phyloP scores from a whole-genome alignment of 331 rosid genomes.

The Acacia pycnantha region DNA sequence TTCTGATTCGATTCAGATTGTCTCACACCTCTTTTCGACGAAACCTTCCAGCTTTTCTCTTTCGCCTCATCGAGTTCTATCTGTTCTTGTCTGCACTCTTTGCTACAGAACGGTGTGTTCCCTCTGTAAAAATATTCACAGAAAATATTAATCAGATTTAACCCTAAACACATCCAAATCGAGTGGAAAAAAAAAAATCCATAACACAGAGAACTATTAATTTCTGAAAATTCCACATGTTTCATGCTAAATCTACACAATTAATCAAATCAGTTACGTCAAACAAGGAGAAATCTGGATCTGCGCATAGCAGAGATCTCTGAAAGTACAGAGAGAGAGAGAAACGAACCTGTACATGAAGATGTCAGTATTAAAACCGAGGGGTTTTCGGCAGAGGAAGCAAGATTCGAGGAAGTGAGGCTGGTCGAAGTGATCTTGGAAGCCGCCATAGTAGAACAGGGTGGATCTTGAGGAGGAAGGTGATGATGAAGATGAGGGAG shows the following conservation, averaged over 20 bases:
- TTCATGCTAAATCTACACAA: neutral
- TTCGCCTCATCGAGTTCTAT: slow-evolving; percentile 76
- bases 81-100: slow-evolving; percentile 86
- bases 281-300: slow-evolving; percentile 1
- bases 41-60: slow-evolving; percentile 62
- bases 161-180: neutral
- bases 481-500: slow-evolving; percentile 26
- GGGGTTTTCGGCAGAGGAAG: slow-evolving; percentile 72
- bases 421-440: slow-evolving; percentile 48
- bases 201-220: neutral
- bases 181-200: neutral
- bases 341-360: slow-evolving; percentile 79
- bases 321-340: neutral
- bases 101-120: slow-evolving; percentile 89
- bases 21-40: slow-evolving; percentile 51
- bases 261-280: neutral
- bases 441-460: slow-evolving; percentile 46
- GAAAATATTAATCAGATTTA: neutral
- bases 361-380: slow-evolving; percentile 69
- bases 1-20: slow-evolving; percentile 57
- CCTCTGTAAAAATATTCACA: slow-evolving; percentile 54
- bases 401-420: slow-evolving; percentile 92
- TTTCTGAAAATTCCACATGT: neutral
- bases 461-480: slow-evolving; percentile 37
- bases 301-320: slow-evolving; percentile 9